These are phyloP conservation scores for Calonectria pauciramosa DNA, from an alignment of 2,329 filamentous ascomycete species.

Conservation along the genomic window DNA sequence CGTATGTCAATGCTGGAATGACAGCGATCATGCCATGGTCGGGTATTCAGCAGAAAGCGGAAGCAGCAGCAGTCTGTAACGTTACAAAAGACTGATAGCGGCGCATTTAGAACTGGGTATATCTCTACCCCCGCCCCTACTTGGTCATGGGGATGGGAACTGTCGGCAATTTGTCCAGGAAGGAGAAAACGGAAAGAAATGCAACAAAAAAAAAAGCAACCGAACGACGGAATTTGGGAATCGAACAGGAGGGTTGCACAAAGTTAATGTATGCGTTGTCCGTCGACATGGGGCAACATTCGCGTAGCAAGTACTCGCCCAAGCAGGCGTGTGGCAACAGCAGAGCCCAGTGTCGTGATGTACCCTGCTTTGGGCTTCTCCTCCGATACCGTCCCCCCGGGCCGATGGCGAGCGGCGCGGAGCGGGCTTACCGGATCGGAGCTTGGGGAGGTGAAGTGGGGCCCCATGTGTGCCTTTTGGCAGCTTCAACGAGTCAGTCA, in stretches of 20 bases:
- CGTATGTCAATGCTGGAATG: not conserved
- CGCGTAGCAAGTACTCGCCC: not conserved
- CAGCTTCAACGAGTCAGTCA: not conserved
- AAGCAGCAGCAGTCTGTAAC: not conserved
- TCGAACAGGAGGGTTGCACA: not conserved
- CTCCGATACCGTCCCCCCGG: conserved; percentile 12
- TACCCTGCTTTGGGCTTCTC: conserved; percentile 8
- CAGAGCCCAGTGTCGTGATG: conserved; percentile 18
- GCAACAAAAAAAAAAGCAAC: conserved; percentile 51
- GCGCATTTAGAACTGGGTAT: not conserved
- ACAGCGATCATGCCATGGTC: not conserved
- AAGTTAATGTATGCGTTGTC: conserved; percentile 9
- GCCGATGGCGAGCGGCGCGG: conserved; percentile 24
- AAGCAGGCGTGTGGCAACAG: not conserved
- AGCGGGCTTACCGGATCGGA: conserved; percentile 27
- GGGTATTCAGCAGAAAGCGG: not conserved
- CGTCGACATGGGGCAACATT: not conserved
- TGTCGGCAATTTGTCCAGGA: not conserved
- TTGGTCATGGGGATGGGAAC: not conserved
- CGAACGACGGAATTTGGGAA: not conserved
- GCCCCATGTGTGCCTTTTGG: not conserved
- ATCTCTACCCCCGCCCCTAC: not conserved
- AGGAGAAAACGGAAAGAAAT: not conserved
- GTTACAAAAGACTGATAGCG: not conserved
- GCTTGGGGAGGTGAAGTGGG: not conserved